phyloP scores from a whole-genome alignment of 1,284 basidiomycete genomes.

The Sporisorium scitamineum region DNA sequence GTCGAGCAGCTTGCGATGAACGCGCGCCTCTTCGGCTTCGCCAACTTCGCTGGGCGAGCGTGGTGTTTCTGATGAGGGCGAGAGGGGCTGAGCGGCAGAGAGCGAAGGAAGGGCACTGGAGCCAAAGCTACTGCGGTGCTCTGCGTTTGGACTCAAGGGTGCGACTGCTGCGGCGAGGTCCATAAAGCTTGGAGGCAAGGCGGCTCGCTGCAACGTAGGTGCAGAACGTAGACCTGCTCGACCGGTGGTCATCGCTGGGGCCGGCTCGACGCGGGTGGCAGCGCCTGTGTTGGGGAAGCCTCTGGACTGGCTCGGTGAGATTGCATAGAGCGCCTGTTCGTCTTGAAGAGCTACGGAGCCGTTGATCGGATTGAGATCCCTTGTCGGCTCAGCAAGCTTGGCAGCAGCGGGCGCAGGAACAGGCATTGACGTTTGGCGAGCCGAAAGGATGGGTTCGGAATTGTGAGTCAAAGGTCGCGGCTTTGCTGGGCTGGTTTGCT shows the following conservation, averaged over 20 bases:
- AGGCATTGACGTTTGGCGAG: constrained; percentile 17
- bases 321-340: constrained; percentile 10
- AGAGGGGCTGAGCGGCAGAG: constrained; percentile 20
- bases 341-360: background rate
- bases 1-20: constrained; percentile 69
- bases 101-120: constrained; percentile 14
- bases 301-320: constrained; percentile 12
- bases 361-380: background rate
- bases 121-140: constrained; percentile 25
- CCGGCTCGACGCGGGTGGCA: constrained; percentile 8
- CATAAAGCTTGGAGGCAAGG: constrained; percentile 21
- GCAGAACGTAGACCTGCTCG: constrained; percentile 16
- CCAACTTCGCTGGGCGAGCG: constrained; percentile 31
- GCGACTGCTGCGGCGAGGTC: constrained; percentile 9
- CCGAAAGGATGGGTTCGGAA: constrained; percentile 20
- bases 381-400: background rate
- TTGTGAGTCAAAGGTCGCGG: background rate
- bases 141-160: constrained; percentile 6
- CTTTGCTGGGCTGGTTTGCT: constrained; percentile 22
- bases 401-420: background rate
- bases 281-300: constrained; percentile 2
- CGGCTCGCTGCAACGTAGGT: constrained; percentile 14
- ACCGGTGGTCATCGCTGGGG: constrained; percentile 26
- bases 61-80: constrained; percentile 33
- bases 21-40: constrained; percentile 59